Base-by-base conservation (phyloP, 2,329 filamentous ascomycete species). In the Diaporthe destruens region DNA sequence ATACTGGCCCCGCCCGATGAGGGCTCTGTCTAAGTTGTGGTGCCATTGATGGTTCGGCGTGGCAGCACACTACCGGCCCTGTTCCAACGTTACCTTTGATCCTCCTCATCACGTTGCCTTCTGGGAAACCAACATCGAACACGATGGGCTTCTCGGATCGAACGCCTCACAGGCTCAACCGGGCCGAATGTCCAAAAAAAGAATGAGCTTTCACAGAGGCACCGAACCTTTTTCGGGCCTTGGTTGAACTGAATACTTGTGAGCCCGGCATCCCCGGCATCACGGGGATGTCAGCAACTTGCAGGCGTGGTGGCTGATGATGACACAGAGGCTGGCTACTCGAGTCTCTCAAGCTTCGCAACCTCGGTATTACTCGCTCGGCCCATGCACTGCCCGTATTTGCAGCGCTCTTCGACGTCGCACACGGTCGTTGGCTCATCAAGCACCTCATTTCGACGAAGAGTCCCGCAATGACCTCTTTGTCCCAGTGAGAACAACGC, bases 181-280 rank as follows among this genome's bases (percentile, higher is more conserved):
- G 68, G 55, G 68, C 68, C 44, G 68, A 59, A 61, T 42, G 34
- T 7, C 39, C 68, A 57, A 61, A 54, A 70, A 53, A 53, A 70
- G 49, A 70, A 23, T 20, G 68, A 34, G 32, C 44, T 11, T 53
- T 29, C 39, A 44, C 18, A 54, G 9, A 29, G n/a, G 47, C 23
- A 14, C 20, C 55, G 42, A 42, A 32, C 32, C 23, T 29, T 61
- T 34, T 14, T 53, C 20, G 32, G 25, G 20, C 36, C n/a, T 42
- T 61, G n/a, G 49, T 39, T 44, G 55, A 32, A 11, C 32, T 25
- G 9, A 42, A 32, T 29, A 39, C 42, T 54, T 34, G 34, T 54
- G 47, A 70, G 55, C 32, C 47, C 55, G 23, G 55, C 25, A 32
- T 25, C 32, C 53, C 44, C 55, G 55, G 36, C 32, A 16, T 44